Percentiles rank a stretch among this genome's conserved stretches.
phyloP scores from a whole-genome alignment of 2,329 filamentous ascomycete species.

The Chrysosporium keratinophilum region DNA sequence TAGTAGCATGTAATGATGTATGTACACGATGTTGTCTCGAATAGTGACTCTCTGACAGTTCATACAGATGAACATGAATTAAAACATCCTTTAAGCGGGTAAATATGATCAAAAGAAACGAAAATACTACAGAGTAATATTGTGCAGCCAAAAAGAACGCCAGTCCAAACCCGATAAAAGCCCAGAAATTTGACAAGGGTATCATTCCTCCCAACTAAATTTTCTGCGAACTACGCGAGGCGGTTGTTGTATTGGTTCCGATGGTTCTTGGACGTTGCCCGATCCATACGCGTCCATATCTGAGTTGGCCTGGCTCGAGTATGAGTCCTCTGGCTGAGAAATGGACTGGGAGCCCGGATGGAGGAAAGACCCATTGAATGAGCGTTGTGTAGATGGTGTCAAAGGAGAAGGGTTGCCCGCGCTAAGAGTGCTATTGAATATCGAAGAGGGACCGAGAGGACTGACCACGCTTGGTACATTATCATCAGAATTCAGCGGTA shows the following conservation, averaged over 20 bases:
- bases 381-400: constrained; percentile 5
- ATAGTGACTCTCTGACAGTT: too few relatives aligned
- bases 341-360: background rate
- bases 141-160: background rate
- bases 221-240: constrained; percentile 7
- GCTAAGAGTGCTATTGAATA: constrained; percentile 4
- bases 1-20: too few relatives aligned
- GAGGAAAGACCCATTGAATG: constrained; percentile 4
- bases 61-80: too few relatives aligned
- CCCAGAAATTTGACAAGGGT: background rate
- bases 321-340: background rate
- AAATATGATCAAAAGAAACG: too few relatives aligned
- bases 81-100: too few relatives aligned
- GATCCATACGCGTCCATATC: background rate
- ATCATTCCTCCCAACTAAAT: constrained; percentile 15
- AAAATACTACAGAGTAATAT: too few relatives aligned
- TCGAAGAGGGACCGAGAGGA: constrained; percentile 9
- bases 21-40: too few relatives aligned
- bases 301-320: background rate
- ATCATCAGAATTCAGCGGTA: background rate
- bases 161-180: background rate
- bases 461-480: constrained; percentile 10
- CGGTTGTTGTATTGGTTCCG: background rate
- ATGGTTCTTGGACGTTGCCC: background rate
- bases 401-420: constrained; percentile 11